Evolutionary conservation across 23 red algal genomes (phyloP), one percentile per base, ranked within the genome.

Genomic region (Agarophyton chilense): DNA sequence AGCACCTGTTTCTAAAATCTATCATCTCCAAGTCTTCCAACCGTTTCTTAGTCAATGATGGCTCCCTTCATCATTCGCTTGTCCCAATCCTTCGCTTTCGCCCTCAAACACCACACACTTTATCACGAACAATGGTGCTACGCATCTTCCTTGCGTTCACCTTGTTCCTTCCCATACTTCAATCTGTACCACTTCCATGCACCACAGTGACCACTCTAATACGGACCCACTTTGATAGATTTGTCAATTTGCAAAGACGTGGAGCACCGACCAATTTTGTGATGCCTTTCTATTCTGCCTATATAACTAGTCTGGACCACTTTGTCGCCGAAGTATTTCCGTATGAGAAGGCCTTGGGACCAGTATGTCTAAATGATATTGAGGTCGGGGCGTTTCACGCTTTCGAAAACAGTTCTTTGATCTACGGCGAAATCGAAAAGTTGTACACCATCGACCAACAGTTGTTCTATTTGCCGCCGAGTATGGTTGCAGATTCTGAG

Each of bases 301-400:
- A 74, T 39, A 74, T 74, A 12, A 74, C 68, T 13, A 74, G 68
- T 29, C 36, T 74, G n/a, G 68, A 74, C 36, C 68, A 74, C 26
- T 74, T 46, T 31, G 68, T 74, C 47, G 68, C 68, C 21, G 68
- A 49, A 16, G 40, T 74, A 5, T 74, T 46, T 33, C 68, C 68
- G 19, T 74, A 74, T 74, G 68, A 74, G 24, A 74, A 74, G 68
- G 68, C 68, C 10, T 29, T 74, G 68, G 68, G 68, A 49, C 68
- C 68, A 47, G 68, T 74, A 12, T 74, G 68, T 29, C 41, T 74
- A 11, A 74, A 25, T 24, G 43, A 74, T 34, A 26, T 49, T 26
- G 68, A 74, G 43, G 18, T 74, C 11, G 68, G 43, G 10, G 43
- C 38, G 19, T 74, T 74, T 49, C 38, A 74, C 21, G 68, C 68